These are phyloP conservation scores for Mesostigma viride DNA, from an alignment of 139 green algal genomes.

Conservation along the genomic window DNA sequence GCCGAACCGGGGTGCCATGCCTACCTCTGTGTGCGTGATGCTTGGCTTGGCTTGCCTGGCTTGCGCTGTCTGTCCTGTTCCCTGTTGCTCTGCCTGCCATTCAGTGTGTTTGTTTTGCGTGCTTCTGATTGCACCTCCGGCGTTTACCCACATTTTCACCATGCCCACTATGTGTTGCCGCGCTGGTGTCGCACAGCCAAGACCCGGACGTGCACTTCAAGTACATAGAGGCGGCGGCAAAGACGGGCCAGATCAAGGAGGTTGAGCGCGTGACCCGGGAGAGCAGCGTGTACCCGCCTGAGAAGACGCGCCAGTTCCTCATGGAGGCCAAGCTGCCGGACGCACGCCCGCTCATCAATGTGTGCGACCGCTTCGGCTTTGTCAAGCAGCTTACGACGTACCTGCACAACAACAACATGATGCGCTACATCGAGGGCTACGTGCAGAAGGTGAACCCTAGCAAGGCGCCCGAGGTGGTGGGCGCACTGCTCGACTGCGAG, in stretches of 20 bases:
- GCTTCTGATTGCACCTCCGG: too few species aligned
- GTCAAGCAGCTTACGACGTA: conserved; percentile 88
- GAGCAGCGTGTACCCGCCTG: conserved; percentile 76
- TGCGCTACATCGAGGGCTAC: conserved; percentile 98
- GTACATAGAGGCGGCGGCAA: conserved; percentile 96
- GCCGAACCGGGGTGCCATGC: too few species aligned
- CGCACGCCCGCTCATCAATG: conserved; percentile 94
- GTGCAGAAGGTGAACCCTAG: conserved; percentile 87
- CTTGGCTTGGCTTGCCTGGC: too few species aligned
- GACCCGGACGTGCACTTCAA: conserved; percentile 94
- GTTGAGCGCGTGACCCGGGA: conserved; percentile 95
- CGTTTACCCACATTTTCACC: too few species aligned
- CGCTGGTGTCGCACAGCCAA: too few species aligned
- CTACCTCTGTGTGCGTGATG: too few species aligned
- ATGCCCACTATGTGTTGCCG: too few species aligned
- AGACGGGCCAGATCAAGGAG: conserved; percentile 71
- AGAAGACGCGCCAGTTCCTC: conserved; percentile 85
- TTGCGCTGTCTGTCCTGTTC: too few species aligned
- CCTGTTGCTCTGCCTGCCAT: too few species aligned
- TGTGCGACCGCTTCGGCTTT: conserved; percentile 95
- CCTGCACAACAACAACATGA: conserved; percentile 81
- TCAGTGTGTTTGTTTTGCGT: too few species aligned
- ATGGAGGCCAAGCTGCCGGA: conserved; percentile 98
- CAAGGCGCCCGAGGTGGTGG: conserved; percentile 67
- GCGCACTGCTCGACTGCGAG: conserved; percentile 90